phyloP scores from a whole-genome alignment of 1,284 basidiomycete genomes.

The Tilletia caries region DNA sequence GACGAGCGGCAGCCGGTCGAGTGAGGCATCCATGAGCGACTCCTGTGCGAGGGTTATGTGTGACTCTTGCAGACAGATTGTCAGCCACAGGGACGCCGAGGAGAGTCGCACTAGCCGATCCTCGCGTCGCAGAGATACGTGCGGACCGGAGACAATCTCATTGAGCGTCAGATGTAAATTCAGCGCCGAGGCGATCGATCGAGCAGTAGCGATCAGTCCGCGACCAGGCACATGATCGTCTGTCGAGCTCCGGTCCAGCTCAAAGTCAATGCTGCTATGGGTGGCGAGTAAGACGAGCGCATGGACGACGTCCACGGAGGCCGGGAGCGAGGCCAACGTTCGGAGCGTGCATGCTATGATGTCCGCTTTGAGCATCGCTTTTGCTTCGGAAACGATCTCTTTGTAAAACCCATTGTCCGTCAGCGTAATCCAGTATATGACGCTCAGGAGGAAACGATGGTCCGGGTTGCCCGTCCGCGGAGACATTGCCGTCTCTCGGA shows the following conservation, averaged over 20 bases:
- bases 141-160: neutral
- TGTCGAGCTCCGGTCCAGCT: slow-evolving; percentile 1
- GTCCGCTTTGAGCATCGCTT: neutral
- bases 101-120: neutral
- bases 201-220: neutral
- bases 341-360: neutral
- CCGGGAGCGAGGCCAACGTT: neutral
- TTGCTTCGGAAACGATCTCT: neutral
- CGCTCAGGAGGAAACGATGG: neutral
- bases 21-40: slow-evolving; percentile 5
- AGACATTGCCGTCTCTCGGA: neutral
- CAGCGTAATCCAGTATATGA: neutral
- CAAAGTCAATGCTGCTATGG: neutral
- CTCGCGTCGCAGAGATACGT: neutral
- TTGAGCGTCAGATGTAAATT: neutral
- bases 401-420: neutral
- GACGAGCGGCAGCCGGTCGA: neutral
- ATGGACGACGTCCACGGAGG: neutral
- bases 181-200: neutral
- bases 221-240: neutral
- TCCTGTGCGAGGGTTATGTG: slow-evolving; percentile 1
- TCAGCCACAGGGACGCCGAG: neutral
- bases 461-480: neutral
- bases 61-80: neutral
- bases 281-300: slow-evolving; percentile 11